phyloP scores from a whole-genome alignment of 495 filamentous ascomycete species.

The Letharia lupina region DNA sequence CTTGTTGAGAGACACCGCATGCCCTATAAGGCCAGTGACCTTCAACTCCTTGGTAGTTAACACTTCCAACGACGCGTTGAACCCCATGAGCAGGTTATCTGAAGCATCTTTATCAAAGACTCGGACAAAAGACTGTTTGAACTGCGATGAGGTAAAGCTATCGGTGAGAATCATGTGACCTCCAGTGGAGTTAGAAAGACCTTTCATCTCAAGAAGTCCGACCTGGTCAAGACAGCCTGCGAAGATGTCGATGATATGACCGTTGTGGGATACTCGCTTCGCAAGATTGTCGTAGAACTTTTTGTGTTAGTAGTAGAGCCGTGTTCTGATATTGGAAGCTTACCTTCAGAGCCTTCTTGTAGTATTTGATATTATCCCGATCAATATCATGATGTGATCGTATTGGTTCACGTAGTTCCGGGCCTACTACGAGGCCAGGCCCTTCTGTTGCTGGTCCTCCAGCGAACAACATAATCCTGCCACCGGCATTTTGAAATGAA shows the following conservation, averaged over 20 bases:
- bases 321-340: constrained; percentile 11
- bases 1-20: constrained; percentile 94
- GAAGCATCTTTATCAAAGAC: constrained; percentile 95
- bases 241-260: constrained; percentile 96
- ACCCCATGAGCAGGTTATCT: constrained; percentile 95
- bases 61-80: constrained; percentile 95
- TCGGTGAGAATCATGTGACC: constrained; percentile 98
- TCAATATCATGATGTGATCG: constrained; percentile 99
- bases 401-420: constrained; percentile 95
- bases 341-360: constrained; percentile 98
- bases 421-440: constrained; percentile 91
- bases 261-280: constrained; percentile 94
- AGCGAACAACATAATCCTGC: constrained; percentile 93
- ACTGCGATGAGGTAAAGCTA: constrained; percentile 98
- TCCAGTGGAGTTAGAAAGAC: constrained; percentile 88
- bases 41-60: constrained; percentile 97
- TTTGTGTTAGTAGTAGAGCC: constrained; percentile 22
- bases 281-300: constrained; percentile 96
- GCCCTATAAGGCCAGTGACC: constrained; percentile 95
- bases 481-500: constrained; percentile 91
- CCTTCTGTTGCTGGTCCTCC: constrained; percentile 95
- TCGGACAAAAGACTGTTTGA: constrained; percentile 96
- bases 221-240: constrained; percentile 98
- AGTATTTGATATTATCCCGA: constrained; percentile 97
- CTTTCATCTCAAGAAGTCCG: constrained; percentile 97